A percentile compares a stretch with the other conserved stretches of the same genome.
phyloP scores from a whole-genome alignment of 2,329 filamentous ascomycete genomes.

The Arachnomyces sp. region DNA sequence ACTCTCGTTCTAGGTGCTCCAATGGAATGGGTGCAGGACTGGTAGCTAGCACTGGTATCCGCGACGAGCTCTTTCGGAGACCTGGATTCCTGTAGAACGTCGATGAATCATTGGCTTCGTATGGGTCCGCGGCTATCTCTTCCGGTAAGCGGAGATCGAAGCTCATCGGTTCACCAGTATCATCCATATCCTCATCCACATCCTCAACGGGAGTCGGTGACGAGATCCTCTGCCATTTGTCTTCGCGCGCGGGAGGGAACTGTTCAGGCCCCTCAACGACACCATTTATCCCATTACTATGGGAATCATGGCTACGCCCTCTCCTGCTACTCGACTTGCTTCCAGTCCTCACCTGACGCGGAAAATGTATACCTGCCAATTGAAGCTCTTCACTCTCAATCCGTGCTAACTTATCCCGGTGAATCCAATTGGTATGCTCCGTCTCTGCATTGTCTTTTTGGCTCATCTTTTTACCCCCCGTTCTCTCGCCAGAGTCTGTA shows the following conservation, averaged over 20 bases:
- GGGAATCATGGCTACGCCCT: slow-evolving; percentile 30
- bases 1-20: slow-evolving; percentile 66
- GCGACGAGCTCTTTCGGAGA: slow-evolving; percentile 57
- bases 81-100: slow-evolving; percentile 46
- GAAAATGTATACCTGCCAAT: slow-evolving; percentile 37
- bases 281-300: slow-evolving; percentile 23
- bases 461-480: slow-evolving; percentile 13
- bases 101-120: slow-evolving; percentile 26
- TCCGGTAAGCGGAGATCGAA: slow-evolving; percentile 63
- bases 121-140: slow-evolving; percentile 56
- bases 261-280: slow-evolving; percentile 26
- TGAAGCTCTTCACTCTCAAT: slow-evolving; percentile 45
- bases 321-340: slow-evolving; percentile 26
- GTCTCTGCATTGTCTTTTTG: slow-evolving; percentile 17
- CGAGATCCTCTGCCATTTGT: slow-evolving; percentile 22
- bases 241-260: slow-evolving; percentile 27
- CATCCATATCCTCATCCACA: slow-evolving; percentile 33
- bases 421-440: slow-evolving; percentile 39
- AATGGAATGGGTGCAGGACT: slow-evolving; percentile 69
- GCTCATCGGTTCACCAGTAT: slow-evolving; percentile 22
- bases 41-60: slow-evolving; percentile 76
- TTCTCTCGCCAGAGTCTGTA: slow-evolving; percentile 17
- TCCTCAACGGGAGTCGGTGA: slow-evolving; percentile 30
- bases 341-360: slow-evolving; percentile 27
- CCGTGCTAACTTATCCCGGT: slow-evolving; percentile 42